Evolutionary conservation across 139 green algal genomes (phyloP).

Genomic region (Chlorella ohadii): DNA sequence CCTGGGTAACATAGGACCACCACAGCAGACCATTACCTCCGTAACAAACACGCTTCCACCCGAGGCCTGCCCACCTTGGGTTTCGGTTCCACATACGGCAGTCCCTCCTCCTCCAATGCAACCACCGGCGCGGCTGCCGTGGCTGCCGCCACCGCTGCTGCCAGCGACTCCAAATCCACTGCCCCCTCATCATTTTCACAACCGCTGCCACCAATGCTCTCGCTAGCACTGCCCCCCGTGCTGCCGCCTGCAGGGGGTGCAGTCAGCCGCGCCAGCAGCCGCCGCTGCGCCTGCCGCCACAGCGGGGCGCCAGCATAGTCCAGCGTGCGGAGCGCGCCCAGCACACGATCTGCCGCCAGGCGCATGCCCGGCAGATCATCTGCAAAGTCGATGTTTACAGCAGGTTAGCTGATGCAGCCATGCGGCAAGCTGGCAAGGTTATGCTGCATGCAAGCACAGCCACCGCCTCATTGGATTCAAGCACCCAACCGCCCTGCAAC

Average conservation of each 20-base stretch:
- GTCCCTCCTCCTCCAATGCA: slow-evolving; percentile 22
- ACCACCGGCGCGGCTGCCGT: neutral
- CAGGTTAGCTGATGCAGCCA: too few species aligned
- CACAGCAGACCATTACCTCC: too few species aligned
- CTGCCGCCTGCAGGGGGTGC: neutral
- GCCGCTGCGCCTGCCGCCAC: neutral
- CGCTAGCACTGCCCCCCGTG: neutral
- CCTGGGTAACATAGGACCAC: too few species aligned
- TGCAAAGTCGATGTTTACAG: neutral
- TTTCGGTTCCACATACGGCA: neutral
- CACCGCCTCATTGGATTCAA: neutral
- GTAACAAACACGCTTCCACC: too few species aligned
- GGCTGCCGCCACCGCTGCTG: neutral
- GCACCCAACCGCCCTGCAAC: neutral
- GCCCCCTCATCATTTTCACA: neutral
- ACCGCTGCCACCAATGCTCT: too few species aligned
- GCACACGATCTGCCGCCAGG: slow-evolving; percentile 39
- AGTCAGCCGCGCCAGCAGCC: neutral
- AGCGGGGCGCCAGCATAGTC: slow-evolving; percentile 8
- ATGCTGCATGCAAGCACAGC: neutral
- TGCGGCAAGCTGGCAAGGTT: too few species aligned
- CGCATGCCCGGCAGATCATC: slow-evolving; percentile 39
- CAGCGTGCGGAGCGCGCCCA: slow-evolving; percentile 5
- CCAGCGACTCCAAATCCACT: neutral
- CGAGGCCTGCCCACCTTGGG: slow-evolving; percentile 19